phyloP scores from a whole-genome alignment of 2,329 filamentous ascomycete genomes.

The Aspergillus melleus region DNA sequence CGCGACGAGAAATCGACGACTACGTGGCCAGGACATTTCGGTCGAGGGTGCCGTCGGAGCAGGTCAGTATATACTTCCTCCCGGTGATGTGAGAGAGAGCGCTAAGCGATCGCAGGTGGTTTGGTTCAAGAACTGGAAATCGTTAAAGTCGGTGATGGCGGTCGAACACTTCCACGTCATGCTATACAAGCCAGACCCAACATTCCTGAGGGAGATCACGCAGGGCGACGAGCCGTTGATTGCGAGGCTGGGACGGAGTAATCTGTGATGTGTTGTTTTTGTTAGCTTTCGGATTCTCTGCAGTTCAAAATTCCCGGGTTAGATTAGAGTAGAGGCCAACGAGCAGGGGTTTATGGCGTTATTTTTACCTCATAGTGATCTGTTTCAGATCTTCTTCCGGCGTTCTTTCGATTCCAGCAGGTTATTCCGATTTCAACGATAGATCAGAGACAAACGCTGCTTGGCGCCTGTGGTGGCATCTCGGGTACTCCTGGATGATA shows the following conservation, averaged over 20 bases:
- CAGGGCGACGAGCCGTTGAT: conserved; percentile 69
- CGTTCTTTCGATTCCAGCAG: no score
- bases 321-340: background rate
- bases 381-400: background rate
- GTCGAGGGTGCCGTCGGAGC: conserved; percentile 40
- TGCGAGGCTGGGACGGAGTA: conserved; percentile 36
- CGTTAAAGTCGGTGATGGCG: conserved; percentile 78
- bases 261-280: background rate
- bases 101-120: conserved; percentile 52
- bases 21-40: conserved; percentile 71
- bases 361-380: background rate
- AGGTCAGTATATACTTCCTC: conserved; percentile 33
- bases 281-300: background rate
- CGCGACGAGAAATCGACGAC: conserved; percentile 64
- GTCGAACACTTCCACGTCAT: conserved; percentile 96
- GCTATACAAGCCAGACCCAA: conserved; percentile 72
- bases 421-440: no score
- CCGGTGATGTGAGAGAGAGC: background rate
- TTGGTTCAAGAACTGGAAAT: conserved; percentile 94
- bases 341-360: background rate
- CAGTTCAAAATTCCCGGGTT: background rate
- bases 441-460: no score
- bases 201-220: conserved; percentile 70
- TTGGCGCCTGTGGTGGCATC: no score
- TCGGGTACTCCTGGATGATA: background rate